phyloP scores from a whole-genome alignment of 2,329 filamentous ascomycete species.

The Claviceps humidiphila region DNA sequence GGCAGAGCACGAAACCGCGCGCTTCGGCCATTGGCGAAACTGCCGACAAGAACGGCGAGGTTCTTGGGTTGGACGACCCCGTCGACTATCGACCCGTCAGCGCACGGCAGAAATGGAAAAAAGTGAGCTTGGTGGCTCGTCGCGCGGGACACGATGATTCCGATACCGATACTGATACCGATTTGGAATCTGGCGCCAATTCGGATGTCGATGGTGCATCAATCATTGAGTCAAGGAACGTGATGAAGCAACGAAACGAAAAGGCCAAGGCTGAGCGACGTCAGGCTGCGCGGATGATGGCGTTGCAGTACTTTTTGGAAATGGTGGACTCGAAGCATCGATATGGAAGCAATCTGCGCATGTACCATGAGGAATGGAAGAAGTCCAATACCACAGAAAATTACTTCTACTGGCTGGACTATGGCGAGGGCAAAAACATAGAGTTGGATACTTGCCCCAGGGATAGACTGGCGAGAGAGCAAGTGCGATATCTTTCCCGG shows the following conservation, averaged over 20 bases:
- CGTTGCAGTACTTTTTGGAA: slow-evolving; percentile 70
- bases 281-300: slow-evolving; percentile 65
- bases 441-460: slow-evolving; percentile 62
- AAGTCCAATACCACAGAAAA: slow-evolving; percentile 64
- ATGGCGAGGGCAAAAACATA: slow-evolving; percentile 58
- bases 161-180: slow-evolving; percentile 34
- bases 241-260: slow-evolving; percentile 25
- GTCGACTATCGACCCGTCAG: slow-evolving; percentile 12
- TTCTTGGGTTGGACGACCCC: slow-evolving; percentile 7
- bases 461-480: slow-evolving; percentile 61
- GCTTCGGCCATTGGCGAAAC: slow-evolving; percentile 13
- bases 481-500: slow-evolving; percentile 68
- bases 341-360: slow-evolving; percentile 69
- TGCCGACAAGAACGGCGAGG: slow-evolving; percentile 3
- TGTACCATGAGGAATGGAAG: slow-evolving; percentile 80
- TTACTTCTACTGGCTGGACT: slow-evolving; percentile 89
- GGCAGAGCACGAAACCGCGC: slow-evolving; percentile 33
- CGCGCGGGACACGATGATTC: slow-evolving; percentile 56
- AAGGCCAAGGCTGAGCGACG: slow-evolving; percentile 44
- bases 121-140: slow-evolving; percentile 55
- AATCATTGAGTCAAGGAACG: slow-evolving; percentile 26
- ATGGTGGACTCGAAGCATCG: slow-evolving; percentile 82
- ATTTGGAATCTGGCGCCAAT: slow-evolving; percentile 27
- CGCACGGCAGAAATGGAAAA: slow-evolving; percentile 63
- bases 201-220: slow-evolving; percentile 11